A percentile compares a stretch with the other conserved stretches of the same genome.
phyloP scores from a whole-genome alignment of 2,329 filamentous ascomycete genomes.

The Aspergillus awamori region DNA sequence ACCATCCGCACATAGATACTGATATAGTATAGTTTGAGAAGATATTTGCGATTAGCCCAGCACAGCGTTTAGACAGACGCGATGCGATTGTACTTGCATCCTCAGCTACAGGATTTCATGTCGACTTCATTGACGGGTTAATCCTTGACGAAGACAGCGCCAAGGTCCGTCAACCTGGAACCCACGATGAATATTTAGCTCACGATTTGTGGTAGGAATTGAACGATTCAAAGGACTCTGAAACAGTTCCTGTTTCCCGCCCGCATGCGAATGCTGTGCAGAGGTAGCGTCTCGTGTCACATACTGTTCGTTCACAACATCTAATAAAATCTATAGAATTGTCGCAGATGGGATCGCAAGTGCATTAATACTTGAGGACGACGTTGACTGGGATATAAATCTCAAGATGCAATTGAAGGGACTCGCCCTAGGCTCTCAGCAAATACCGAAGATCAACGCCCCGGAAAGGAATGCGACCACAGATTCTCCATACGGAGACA shows the following conservation, averaged over 20 bases:
- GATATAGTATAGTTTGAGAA: neutral
- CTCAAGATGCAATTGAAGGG: neutral
- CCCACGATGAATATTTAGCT: neutral
- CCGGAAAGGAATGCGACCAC: neutral
- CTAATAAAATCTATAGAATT: neutral
- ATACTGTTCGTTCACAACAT: neutral
- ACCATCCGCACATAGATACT: neutral
- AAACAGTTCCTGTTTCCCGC: neutral
- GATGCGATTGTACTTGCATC: neutral
- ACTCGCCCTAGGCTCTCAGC: neutral
- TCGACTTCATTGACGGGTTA: neutral
- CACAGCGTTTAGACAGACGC: neutral
- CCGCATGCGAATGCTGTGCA: neutral
- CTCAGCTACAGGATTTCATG: neutral
- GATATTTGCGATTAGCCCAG: neutral
- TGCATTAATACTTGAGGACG: neutral
- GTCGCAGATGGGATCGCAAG: neutral
- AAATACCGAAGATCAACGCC: neutral
- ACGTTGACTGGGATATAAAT: neutral
- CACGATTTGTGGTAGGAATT: neutral
- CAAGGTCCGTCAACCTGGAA: neutral
- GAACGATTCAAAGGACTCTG: neutral
- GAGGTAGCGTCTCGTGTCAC: neutral
- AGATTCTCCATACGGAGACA: neutral
- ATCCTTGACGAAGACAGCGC: neutral